Conservation (phyloP, 2,329 filamentous ascomycete genomes). For the Fusarium zealandicum region DNA sequence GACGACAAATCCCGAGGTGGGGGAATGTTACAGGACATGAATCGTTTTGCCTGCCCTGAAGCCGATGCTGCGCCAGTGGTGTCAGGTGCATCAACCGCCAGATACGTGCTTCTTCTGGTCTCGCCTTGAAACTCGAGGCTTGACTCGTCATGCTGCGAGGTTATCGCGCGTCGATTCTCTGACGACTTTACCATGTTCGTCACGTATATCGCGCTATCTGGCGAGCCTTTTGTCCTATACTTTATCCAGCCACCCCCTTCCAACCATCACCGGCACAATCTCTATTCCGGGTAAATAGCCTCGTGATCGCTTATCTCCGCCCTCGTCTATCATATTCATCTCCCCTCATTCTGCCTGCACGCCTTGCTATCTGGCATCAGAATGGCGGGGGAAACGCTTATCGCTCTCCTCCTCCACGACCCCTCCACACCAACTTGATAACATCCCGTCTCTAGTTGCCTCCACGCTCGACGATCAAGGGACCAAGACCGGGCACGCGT, state of each 20-base stretch:
- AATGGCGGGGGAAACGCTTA: not conserved
- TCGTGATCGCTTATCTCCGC: conserved; percentile 28
- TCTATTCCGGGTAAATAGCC: conserved; percentile 15
- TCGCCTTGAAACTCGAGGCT: not conserved
- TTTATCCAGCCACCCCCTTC: conserved; percentile 22
- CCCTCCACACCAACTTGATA: conserved; percentile 15
- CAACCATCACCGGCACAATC: not conserved
- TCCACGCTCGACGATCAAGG: conserved; percentile 27
- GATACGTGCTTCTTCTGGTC: not conserved
- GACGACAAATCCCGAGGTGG: not conserved
- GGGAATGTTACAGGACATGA: too few relatives aligned
- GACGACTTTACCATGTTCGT: not conserved
- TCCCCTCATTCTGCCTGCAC: not conserved
- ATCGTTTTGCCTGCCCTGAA: conserved; percentile 1
- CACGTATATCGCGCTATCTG: not conserved
- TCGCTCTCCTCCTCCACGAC: conserved; percentile 7
- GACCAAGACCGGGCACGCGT: conserved; percentile 31
- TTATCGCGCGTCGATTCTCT: conserved; percentile 1
- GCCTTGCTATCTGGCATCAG: not conserved
- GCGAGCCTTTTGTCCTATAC: not conserved
- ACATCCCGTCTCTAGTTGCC: conserved; percentile 8
- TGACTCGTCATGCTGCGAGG: not conserved
- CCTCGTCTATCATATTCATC: not conserved
- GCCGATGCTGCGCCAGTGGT: conserved; percentile 4
- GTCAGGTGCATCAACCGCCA: conserved; percentile 1